phyloP scores from a whole-genome alignment of 2,329 filamentous ascomycete genomes.

The Phaeomoniella chlamydospora region DNA sequence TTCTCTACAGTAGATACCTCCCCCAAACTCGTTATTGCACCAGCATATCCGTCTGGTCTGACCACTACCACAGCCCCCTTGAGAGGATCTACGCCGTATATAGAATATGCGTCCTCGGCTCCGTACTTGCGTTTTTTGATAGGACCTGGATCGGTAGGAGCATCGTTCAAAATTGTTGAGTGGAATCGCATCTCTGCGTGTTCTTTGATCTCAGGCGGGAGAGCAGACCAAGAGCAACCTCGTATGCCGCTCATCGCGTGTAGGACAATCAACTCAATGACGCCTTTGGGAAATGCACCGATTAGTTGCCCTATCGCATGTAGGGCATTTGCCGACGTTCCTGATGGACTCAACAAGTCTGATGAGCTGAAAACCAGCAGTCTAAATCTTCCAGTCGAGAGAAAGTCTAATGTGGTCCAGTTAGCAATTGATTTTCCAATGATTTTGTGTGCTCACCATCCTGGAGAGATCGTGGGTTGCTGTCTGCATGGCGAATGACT shows the following conservation, averaged over 20 bases:
- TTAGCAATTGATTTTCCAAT: no score
- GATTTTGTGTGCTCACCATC: constrained; percentile 11
- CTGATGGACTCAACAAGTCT: not conserved
- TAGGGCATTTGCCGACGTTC: not conserved
- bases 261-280: constrained; percentile 20
- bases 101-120: constrained; percentile 19
- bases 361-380: not conserved
- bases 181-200: constrained; percentile 21
- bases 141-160: not conserved
- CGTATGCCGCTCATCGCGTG: constrained; percentile 14
- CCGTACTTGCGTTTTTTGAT: no score
- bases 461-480: constrained; percentile 18
- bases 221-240: constrained; percentile 18
- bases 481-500: constrained; percentile 21
- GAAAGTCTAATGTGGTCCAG: no score
- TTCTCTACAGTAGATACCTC: not conserved
- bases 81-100: constrained; percentile 18
- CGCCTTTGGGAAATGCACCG: not conserved
- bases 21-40: not conserved
- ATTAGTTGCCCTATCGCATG: not conserved
- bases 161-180: no score
- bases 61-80: constrained; percentile 19
- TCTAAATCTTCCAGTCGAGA: not conserved
- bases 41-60: constrained; percentile 19
- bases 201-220: constrained; percentile 16